Base-by-base conservation (phyloP, 441 rosid genomes). In the Rhodomyrtus psidioides region DNA sequence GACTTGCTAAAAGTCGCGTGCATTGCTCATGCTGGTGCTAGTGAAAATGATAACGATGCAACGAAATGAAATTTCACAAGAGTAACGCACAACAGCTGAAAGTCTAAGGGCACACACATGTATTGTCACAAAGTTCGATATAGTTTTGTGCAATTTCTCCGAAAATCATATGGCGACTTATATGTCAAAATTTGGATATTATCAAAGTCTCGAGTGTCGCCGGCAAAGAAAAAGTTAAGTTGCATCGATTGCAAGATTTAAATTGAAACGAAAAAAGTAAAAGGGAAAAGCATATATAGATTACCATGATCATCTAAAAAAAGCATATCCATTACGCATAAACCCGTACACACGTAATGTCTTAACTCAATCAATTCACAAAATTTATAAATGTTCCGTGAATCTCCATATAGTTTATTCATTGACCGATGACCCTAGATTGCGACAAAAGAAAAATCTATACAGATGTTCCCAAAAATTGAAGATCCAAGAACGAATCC, bases 321-420 rank as follows among this genome's bases (percentile, higher is more conserved):
- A 62, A 17, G 24, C 44, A 2, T 2, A 17, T 0, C 0, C 0
- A 34, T 34, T 65, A 14, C 26, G 2, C 4, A 34, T 34, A 9
- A 30, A 8, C 0, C 0, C 10, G 7, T 5, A 19, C 12, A 4
- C 0, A 2, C 1, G 12, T 1, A 34, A 39, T 3, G 13, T 21
- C 58, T 55, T 23, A 9, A 70, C 34, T 70, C 39, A 39, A 39
- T 70, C 1, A 12, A 0, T 5, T 34, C 75, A 9, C 0, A 21
- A 30, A 62, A 30, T 3, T 62, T 28, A 60, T 34, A 0, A 6
- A 6, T 6, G 76, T 23, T 65, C 5, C 2, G 2, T 0, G 2
- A 7, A 34, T 21, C 12, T 34, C 0, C 39, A 5, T 62, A 30
- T 9, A 8, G 7, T 62, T 10, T 0, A 30, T 62, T 62, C 13